Conservation (phyloP, 768 basidiomycete genomes). For the Atractiella rhizophila region DNA sequence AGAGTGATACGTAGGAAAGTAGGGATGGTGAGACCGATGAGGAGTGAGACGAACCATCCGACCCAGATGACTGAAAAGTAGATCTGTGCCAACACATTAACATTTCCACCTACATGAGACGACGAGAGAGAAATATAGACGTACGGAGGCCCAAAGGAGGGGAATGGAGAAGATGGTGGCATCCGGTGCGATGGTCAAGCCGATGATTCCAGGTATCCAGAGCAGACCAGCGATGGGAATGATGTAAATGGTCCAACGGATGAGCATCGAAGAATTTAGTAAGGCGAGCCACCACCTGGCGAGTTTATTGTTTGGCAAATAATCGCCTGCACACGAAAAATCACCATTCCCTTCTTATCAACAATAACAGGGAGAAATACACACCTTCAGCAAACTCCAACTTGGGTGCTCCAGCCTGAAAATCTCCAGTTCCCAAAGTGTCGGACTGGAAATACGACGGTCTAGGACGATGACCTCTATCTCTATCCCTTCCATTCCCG, state of each 20-base stretch:
- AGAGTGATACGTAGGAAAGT: not conserved
- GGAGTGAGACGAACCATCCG: slow-evolving; percentile 64
- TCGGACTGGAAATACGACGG: too few species aligned
- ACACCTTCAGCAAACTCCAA: too few species aligned
- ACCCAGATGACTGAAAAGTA: slow-evolving; percentile 60
- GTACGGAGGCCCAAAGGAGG: slow-evolving; percentile 6
- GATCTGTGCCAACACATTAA: slow-evolving; percentile 52
- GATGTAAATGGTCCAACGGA: slow-evolving; percentile 33
- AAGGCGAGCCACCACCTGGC: slow-evolving; percentile 12
- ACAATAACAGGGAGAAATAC: too few species aligned
- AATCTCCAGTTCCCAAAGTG: too few species aligned
- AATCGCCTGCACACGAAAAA: slow-evolving; percentile 13
- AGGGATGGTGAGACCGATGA: slow-evolving; percentile 16
- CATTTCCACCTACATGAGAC: slow-evolving; percentile 24
- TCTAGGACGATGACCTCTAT: too few species aligned
- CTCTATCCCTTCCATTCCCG: too few species aligned
- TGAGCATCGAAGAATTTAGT: slow-evolving; percentile 14
- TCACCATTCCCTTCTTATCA: not conserved
- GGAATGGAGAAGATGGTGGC: slow-evolving; percentile 29
- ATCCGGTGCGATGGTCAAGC: slow-evolving; percentile 30
- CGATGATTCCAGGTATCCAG: slow-evolving; percentile 52
- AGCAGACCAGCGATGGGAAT: slow-evolving; percentile 37
- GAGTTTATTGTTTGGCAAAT: slow-evolving; percentile 21
- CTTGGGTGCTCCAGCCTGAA: too few species aligned
- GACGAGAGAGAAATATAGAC: not conserved